These are phyloP conservation scores for Metschnikowia picachoensis DNA, from an alignment of 805 yeast species.

Conservation along the genomic window DNA sequence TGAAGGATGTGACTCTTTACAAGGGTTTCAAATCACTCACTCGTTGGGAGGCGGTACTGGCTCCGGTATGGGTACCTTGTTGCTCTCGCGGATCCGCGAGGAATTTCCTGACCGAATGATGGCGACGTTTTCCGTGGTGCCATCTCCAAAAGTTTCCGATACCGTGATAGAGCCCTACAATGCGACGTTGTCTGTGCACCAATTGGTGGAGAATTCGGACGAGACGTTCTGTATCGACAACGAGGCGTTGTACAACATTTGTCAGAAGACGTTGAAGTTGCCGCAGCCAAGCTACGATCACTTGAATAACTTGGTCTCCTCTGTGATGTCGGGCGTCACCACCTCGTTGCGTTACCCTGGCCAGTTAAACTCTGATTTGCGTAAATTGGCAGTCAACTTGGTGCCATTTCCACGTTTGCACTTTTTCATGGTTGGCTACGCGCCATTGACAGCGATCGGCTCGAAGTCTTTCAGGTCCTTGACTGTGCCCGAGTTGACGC, in stretches of 20 bases:
- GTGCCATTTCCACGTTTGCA: slow-evolving; percentile 95
- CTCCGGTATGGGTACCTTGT: slow-evolving; percentile 91
- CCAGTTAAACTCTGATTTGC: slow-evolving; percentile 86
- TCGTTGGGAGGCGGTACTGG: slow-evolving; percentile 82
- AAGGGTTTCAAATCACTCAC: slow-evolving; percentile 83
- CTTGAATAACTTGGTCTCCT: slow-evolving; percentile 76
- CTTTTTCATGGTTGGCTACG: slow-evolving; percentile 93
- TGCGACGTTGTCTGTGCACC: slow-evolving; percentile 87
- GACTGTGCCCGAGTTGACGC: slow-evolving; percentile 87
- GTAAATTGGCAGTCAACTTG: slow-evolving; percentile 89
- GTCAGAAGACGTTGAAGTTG: slow-evolving; percentile 80
- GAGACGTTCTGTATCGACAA: slow-evolving; percentile 95
- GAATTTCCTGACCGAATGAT: slow-evolving; percentile 95
- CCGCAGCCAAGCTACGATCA: slow-evolving; percentile 75
- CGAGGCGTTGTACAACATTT: slow-evolving; percentile 87
- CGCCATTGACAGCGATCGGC: slow-evolving; percentile 80
- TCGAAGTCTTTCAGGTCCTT: slow-evolving; percentile 79
- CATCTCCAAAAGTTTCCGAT: slow-evolving; percentile 87
- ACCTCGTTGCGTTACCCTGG: slow-evolving; percentile 94
- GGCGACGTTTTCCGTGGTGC: slow-evolving; percentile 92
- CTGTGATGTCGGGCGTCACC: slow-evolving; percentile 94
- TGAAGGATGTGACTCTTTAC: slow-evolving; percentile 87
- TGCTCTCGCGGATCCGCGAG: slow-evolving; percentile 81
- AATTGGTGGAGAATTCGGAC: slow-evolving; percentile 84
- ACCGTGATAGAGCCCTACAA: slow-evolving; percentile 95